Base-by-base conservation (phyloP, 129 eudicot species). In the Apium graveolens region DNA sequence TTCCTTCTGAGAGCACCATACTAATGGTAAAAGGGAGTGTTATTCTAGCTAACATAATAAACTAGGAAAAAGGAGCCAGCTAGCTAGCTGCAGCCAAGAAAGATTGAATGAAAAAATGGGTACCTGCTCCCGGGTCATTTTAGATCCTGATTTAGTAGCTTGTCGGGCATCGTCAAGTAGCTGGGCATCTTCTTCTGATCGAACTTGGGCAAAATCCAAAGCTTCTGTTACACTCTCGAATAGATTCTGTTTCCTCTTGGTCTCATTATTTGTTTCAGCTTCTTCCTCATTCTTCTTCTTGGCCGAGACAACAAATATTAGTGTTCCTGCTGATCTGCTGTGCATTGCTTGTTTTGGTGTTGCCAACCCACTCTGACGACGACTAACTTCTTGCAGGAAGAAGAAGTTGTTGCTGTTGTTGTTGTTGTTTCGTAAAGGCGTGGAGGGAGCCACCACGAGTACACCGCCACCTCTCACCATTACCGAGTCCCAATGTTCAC, bases 1-100 rank as follows among this genome's bases (percentile, higher is more conserved):
- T 95, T 95, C 85, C 99, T 95, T 86, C 99, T 78, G 44, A 95
- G 97, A 84, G 99, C 99, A 26, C 99, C 99, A 78, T 95, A 95
- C 98, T n/a, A n/a, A n/a, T n/a, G n/a, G n/a, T n/a, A n/a, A n/a
- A n/a, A n/a, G n/a, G n/a, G n/a, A n/a, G n/a, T n/a, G n/a, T n/a
- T n/a, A n/a, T n/a, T n/a, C n/a, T n/a, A n/a, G n/a, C n/a, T n/a
- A n/a, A n/a, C n/a, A n/a, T n/a, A n/a, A n/a, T n/a, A n/a, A n/a
- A n/a, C n/a, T n/a, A n/a, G n/a, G n/a, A n/a, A n/a, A n/a, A n/a
- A n/a, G n/a, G n/a, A n/a, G n/a, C n/a, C n/a, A n/a, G n/a, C n/a
- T n/a, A n/a, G n/a, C n/a, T n/a, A n/a, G n/a, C n/a, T n/a, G n/a
- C n/a, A n/a, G n/a, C n/a, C n/a, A n/a, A n/a, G n/a, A n/a, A n/a